Evolutionary conservation across 371 early-diverging fungal species (phyloP), one percentile per base, ranked within the genome.

Genomic region (Actinomucor elegans): DNA sequence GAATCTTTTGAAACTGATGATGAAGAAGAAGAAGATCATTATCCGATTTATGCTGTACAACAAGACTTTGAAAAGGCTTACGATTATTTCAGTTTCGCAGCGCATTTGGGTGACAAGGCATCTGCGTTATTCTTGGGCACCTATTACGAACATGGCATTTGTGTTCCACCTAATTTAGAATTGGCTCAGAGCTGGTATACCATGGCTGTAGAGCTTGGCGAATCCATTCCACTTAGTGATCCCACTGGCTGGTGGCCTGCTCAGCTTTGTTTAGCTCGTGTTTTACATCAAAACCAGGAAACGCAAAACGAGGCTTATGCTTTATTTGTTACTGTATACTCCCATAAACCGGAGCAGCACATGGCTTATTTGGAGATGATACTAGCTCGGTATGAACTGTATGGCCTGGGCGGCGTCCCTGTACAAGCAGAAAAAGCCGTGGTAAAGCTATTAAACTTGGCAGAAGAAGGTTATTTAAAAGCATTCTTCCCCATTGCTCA

Each of bases 141-240:
- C 8, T 69, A 66, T 40, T 60, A 73, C 34, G 70, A 73, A 23
- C 59, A 73, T 33, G 73, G 73, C n/a, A 61, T 69, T 34, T 53
- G 52, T n/a, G 66, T 64, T 14, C 37, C 57, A 5, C 60, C 60
- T 12, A 53, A 59, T 26, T 23, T 38, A 1, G 52, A 48, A 10
- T 10, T 52, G 2, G 73, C 73, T 17, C 44, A 54, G 7, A 36
- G 56, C 14, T 69, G 67, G 67, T 73, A 73, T 27, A 57, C 57
- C 21, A 42, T 52, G 6, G 73, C 73, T 10, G 48, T 60, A 20
- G 53, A 58, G 37, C 33, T 54, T 3, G 63, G 56, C 4, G n/a
- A 15, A 29, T 18, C 31, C 24, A 41, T 26, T 11, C 33, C 51
- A 20, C 34, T 57, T n/a, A 14, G 36, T 20, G 50, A 61, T 26